Evolutionary conservation across 2,329 filamentous ascomycete species (phyloP), one percentile per base, ranked within the genome.

Genomic region (Ramularia endophylla): DNA sequence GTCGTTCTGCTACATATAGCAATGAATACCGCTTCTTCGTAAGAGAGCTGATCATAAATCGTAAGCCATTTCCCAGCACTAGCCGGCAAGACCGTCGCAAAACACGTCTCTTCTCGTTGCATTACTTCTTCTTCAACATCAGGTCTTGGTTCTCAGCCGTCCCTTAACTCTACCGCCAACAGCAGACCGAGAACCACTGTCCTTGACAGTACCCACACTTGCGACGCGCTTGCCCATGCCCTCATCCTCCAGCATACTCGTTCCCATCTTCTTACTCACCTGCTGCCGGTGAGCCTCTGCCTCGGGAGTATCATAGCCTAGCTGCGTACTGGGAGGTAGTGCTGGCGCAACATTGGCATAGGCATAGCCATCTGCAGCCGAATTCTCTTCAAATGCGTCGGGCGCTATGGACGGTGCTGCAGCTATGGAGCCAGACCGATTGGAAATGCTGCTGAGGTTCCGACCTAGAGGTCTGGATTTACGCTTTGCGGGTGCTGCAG

Each of bases 221-320:
- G 51, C 49, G 20, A 59, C 47, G 28, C 54, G 38, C 30, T 40
- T 50, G 16, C 53, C 55, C 17, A 27, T 36, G 6, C 42, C 43
- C 35, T 54, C 52, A 38, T 56, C 55, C 35, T 48, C 35, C 35
- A 36, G 44, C 36, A 58, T 46, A 32, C 41, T 52, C 18, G 48
- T 51, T 5, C 60, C 59, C 58, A 64, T 58, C 37, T 51, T 52
- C 51, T 57, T 53, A 30, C 52, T 55, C 54, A 63, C 57, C 40
- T 57, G 38, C 25, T 40, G 32, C 13, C 56, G 51, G 39, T 60
- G 54, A 13, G 52, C 52, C 29, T 55, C 57, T 4, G 56, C 55
- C 9, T 61, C 61, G 11, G 53, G 51, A 1, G 50, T 55, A 17
- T 62, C 61, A 36, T 65, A 65, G 1, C 55, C 59, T 15, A 65